phyloP scores from a whole-genome alignment of 495 filamentous ascomycete species.

The Hypoxylon lenormandii region DNA sequence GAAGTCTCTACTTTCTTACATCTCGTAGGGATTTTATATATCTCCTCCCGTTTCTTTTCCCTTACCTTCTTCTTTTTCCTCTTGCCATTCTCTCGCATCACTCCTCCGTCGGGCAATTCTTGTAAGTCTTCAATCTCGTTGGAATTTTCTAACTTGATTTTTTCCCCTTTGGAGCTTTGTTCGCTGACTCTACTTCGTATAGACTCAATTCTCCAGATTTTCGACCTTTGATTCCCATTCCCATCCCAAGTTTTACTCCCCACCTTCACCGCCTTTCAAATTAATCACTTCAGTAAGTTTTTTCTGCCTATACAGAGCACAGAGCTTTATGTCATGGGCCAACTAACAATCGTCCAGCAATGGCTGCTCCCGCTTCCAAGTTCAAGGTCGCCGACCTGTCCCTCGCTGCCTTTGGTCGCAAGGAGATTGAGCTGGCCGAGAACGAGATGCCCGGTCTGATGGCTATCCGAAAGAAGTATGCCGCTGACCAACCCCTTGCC shows the following conservation, averaged over 20 bases:
- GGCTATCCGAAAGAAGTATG: conserved; percentile 92
- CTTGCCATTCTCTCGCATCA: conserved; percentile 16
- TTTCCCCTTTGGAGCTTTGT: background rate
- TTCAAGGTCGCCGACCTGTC: conserved; percentile 99
- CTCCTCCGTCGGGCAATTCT: conserved; percentile 19
- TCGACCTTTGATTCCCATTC: conserved; percentile 17
- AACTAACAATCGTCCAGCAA: conserved; percentile 50
- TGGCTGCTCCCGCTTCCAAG: conserved; percentile 85
- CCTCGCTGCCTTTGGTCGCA: conserved; percentile 97
- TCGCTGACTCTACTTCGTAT: conserved; percentile 19
- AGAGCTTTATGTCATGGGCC: background rate
- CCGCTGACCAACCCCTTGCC: conserved; percentile 88
- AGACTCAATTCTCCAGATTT: conserved; percentile 23
- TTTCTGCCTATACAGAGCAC: background rate
- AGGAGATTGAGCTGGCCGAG: conserved; percentile 98
- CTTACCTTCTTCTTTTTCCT: conserved; percentile 12
- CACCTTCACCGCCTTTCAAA: conserved; percentile 33
- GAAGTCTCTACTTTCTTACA: conserved; percentile 22
- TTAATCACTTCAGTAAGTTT: conserved; percentile 29
- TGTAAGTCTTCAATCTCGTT: conserved; percentile 13
- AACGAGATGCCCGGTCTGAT: conserved; percentile 99
- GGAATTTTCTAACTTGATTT: background rate
- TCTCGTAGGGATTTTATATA: conserved; percentile 26
- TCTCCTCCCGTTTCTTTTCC: conserved; percentile 27
- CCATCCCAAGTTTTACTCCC: background rate